These are phyloP conservation scores for Exophiala aquamarina DNA, from an alignment of 2,329 filamentous ascomycete species.

Conservation along the genomic window DNA sequence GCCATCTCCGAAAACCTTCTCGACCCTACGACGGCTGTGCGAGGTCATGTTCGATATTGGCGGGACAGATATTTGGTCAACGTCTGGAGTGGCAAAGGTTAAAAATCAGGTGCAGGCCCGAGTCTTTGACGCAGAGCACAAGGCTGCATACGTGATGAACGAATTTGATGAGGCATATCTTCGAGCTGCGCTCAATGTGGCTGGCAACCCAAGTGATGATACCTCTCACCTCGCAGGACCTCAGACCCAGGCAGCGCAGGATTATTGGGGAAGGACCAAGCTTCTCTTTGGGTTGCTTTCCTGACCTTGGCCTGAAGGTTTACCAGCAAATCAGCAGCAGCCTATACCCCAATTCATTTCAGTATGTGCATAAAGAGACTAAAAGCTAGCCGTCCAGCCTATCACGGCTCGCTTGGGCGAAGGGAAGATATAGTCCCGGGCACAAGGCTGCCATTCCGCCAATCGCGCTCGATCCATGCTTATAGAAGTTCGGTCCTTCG, in stretches of 20 bases:
- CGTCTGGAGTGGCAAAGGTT: constrained; percentile 15
- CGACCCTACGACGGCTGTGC: constrained; percentile 21
- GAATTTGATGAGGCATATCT: constrained; percentile 26
- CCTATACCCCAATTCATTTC: too few species aligned
- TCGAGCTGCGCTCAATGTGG: constrained; percentile 11
- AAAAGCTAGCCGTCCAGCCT: too few species aligned
- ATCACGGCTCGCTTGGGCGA: too few species aligned
- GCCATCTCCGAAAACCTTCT: constrained; percentile 24
- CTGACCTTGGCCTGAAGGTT: too few species aligned
- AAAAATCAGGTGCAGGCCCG: constrained; percentile 12
- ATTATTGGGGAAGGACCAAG: constrained; percentile 29
- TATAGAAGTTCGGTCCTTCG: too few species aligned
- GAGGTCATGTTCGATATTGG: constrained; percentile 26
- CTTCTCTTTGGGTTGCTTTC: constrained; percentile 24
- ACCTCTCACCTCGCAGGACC: background rate
- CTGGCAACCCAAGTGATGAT: background rate
- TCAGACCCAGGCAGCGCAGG: constrained; percentile 7
- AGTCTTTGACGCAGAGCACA: constrained; percentile 13
- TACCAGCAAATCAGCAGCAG: too few species aligned
- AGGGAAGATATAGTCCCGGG: too few species aligned
- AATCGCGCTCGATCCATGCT: too few species aligned
- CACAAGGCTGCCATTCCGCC: too few species aligned
- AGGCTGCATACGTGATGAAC: constrained; percentile 12
- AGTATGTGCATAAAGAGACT: too few species aligned
- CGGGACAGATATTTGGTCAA: constrained; percentile 25